A percentile compares a stretch with the other conserved stretches of the same genome.
phyloP scores from a whole-genome alignment of 306 rosid species.

The Malus fusca region DNA sequence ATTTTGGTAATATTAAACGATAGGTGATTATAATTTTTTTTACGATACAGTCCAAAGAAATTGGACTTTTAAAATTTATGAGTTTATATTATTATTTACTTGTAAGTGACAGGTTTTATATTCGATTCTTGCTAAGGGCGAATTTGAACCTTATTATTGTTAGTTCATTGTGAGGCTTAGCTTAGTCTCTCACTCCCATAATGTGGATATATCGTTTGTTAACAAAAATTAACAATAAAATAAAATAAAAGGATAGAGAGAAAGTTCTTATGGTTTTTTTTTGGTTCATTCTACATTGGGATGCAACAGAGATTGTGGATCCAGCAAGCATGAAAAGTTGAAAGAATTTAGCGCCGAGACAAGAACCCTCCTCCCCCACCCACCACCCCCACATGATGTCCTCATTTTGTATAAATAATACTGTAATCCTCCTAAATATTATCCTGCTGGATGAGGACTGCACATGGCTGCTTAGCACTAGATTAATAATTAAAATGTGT shows the following conservation, averaged over 20 bases:
- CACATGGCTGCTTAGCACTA: constrained; percentile 44
- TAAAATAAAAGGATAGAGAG: neutral
- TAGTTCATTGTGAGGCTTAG: too few species aligned
- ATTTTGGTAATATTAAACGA: too few species aligned
- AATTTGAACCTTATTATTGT: too few species aligned
- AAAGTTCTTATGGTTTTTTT: neutral
- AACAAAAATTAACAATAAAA: too few species aligned
- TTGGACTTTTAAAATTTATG: too few species aligned
- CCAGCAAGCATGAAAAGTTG: constrained; percentile 48
- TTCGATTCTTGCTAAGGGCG: accelerated
- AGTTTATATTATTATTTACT: too few species aligned
- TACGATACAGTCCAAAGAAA: too few species aligned
- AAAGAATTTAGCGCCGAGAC: constrained; percentile 13
- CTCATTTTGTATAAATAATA: constrained; percentile 9
- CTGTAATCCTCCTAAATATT: constrained; percentile 30
- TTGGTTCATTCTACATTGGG: constrained; percentile 7
- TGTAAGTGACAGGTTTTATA: too few species aligned
- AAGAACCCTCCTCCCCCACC: constrained; percentile 17
- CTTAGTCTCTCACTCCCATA: too few species aligned
- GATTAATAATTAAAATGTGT: constrained; percentile 1
- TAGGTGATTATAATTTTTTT: too few species aligned
- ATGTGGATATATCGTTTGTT: too few species aligned
- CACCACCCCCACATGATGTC: constrained; percentile 52
- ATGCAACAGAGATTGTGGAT: constrained; percentile 44
- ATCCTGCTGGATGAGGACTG: constrained; percentile 34